phyloP scores from a whole-genome alignment of 495 filamentous ascomycete species.

The Penicillium macrosclerotiorum region DNA sequence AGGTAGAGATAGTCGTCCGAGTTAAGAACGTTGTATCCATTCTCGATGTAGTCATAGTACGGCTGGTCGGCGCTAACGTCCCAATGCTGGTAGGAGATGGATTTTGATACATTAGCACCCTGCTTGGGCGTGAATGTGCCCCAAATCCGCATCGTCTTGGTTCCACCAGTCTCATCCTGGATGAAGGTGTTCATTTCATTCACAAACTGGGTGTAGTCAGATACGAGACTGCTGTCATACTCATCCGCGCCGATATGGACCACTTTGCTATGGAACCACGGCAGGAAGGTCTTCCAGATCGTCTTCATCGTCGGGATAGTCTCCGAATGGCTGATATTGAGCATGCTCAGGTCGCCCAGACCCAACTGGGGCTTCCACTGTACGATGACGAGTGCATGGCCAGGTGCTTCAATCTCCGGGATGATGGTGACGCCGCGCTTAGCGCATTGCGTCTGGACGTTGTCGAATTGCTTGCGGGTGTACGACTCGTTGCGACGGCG shows the following conservation, averaged over 20 bases:
- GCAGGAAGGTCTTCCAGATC: slow-evolving; percentile 50
- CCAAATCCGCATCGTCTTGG: slow-evolving; percentile 50
- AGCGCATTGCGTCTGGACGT: slow-evolving; percentile 44
- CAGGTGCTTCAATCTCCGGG: slow-evolving; percentile 53
- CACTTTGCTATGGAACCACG: slow-evolving; percentile 52
- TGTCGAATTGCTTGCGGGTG: slow-evolving; percentile 38
- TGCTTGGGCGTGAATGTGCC: slow-evolving; percentile 48
- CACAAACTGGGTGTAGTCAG: slow-evolving; percentile 49
- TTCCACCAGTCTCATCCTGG: slow-evolving; percentile 19
- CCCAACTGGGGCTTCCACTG: slow-evolving; percentile 53
- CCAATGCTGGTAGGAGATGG: slow-evolving; percentile 49
- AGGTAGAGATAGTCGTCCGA: slow-evolving; percentile 51
- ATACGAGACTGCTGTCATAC: slow-evolving; percentile 34
- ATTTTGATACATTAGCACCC: slow-evolving; percentile 38
- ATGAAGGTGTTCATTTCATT: slow-evolving; percentile 48
- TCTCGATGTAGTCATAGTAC: slow-evolving; percentile 46
- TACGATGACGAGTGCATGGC: slow-evolving; percentile 48
- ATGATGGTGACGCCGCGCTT: slow-evolving; percentile 49
- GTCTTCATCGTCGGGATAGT: slow-evolving; percentile 50
- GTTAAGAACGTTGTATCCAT: slow-evolving; percentile 52
- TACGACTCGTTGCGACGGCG: slow-evolving; percentile 49
- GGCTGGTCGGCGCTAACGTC: slow-evolving; percentile 47
- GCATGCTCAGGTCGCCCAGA: slow-evolving; percentile 42
- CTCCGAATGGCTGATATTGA: slow-evolving; percentile 52
- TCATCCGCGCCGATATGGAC: slow-evolving; percentile 56